phyloP scores from a whole-genome alignment of 2,329 filamentous ascomycete genomes.

The Macrophomina tecta region DNA sequence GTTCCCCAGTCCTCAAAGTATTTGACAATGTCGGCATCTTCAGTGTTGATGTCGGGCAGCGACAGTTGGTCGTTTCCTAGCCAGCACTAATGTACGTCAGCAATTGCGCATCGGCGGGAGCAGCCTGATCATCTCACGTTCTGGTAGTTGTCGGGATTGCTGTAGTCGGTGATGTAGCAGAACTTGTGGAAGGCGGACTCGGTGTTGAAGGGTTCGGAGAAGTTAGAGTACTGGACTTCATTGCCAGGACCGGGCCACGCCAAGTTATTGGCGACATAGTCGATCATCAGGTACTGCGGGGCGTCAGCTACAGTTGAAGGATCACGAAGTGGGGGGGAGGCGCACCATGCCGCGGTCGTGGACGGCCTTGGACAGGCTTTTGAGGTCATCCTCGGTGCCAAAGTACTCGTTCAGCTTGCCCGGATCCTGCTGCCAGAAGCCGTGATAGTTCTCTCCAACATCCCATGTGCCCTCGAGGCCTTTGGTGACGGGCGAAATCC shows the following conservation, averaged over 20 bases:
- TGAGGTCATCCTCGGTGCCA: constrained; percentile 55
- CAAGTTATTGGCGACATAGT: constrained; percentile 59
- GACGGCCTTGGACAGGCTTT: constrained; percentile 52
- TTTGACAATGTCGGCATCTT: constrained; percentile 12
- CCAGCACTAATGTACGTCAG: constrained; percentile 28
- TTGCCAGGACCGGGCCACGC: constrained; percentile 35
- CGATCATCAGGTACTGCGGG: constrained; percentile 56
- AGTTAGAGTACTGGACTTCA: constrained; percentile 30
- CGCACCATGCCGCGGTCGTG: constrained; percentile 51
- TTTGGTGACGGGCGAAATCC: constrained; percentile 50
- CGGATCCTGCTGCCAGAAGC: constrained; percentile 58
- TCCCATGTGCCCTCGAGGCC: constrained; percentile 32
- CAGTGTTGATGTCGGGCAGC: constrained; percentile 33
- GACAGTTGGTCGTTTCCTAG: constrained; percentile 33
- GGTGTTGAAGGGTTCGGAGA: constrained; percentile 39
- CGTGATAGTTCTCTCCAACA: constrained; percentile 56
- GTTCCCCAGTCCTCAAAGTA: constrained; percentile 15
- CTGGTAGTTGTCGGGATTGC: constrained; percentile 37
- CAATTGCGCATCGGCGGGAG: neutral
- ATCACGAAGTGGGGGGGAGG: neutral
- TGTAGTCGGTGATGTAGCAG: constrained; percentile 35
- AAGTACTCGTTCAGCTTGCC: constrained; percentile 57
- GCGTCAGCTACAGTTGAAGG: constrained; percentile 29
- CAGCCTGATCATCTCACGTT: constrained; percentile 32
- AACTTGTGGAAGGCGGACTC: constrained; percentile 41